phyloP scores from a whole-genome alignment of 2,329 filamentous ascomycete genomes.

The Beauveria pseudobassiana region DNA sequence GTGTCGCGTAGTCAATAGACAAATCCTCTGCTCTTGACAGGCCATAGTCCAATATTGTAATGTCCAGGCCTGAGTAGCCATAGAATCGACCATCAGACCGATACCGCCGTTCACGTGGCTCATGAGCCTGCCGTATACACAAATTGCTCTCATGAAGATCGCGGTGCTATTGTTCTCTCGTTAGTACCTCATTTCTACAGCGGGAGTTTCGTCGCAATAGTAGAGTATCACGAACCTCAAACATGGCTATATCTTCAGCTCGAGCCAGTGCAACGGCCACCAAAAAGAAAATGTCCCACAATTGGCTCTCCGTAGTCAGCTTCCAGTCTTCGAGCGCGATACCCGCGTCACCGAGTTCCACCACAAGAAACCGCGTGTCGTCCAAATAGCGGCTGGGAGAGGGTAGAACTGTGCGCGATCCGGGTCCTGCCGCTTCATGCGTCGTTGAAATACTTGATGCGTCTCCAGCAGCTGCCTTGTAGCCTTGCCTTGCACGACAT shows the following conservation, averaged over 20 bases:
- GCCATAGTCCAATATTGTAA: constrained; percentile 60
- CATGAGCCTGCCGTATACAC: constrained; percentile 42
- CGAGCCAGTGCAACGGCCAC: constrained; percentile 52
- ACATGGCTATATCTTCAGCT: constrained; percentile 50
- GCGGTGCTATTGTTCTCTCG: constrained; percentile 41
- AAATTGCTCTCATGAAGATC: constrained; percentile 60
- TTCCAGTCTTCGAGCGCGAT: constrained; percentile 51
- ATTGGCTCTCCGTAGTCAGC: constrained; percentile 39
- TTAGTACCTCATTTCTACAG: neutral
- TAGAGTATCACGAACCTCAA: constrained; percentile 42
- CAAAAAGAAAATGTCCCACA: constrained; percentile 58
- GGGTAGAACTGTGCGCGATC: constrained; percentile 54
- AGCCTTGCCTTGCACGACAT: constrained; percentile 50
- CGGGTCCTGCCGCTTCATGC: constrained; percentile 46
- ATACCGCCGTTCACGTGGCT: constrained; percentile 25
- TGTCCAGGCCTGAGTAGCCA: constrained; percentile 53
- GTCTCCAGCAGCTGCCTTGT: constrained; percentile 48
- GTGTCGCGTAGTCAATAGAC: constrained; percentile 25
- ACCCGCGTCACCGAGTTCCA: constrained; percentile 58
- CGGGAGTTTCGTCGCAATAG: neutral
- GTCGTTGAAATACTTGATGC: constrained; percentile 50
- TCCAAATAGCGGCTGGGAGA: constrained; percentile 53
- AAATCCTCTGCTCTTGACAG: constrained; percentile 50
- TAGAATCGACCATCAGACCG: constrained; percentile 32
- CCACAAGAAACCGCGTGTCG: constrained; percentile 50